These are phyloP conservation scores for Tetratostichococcus sp. DNA, from an alignment of 139 green algal genomes.

Conservation along the genomic window DNA sequence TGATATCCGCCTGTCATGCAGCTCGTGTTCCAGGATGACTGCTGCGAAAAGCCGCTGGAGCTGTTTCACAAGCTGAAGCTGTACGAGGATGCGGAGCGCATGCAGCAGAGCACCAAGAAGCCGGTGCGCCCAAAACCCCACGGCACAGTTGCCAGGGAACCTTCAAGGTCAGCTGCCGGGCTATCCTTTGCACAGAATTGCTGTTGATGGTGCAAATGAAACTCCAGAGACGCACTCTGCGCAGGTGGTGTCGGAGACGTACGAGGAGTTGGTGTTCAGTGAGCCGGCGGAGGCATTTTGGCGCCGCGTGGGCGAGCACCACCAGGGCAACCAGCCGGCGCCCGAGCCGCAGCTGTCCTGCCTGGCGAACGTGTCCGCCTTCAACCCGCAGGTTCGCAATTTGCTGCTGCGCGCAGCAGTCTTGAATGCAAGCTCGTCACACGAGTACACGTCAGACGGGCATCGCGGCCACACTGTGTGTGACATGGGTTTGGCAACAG, in stretches of 20 bases:
- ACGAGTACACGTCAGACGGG: too few relatives aligned
- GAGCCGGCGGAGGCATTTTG: constrained; percentile 78
- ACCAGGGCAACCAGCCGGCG: constrained; percentile 9
- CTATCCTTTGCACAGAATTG: background rate
- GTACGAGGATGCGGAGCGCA: constrained; percentile 61
- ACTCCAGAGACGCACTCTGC: too few relatives aligned
- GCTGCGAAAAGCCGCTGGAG: constrained; percentile 56
- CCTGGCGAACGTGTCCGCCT: background rate
- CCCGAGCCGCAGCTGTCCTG: constrained; percentile 6
- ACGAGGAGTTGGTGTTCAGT: constrained; percentile 90
- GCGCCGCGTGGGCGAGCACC: constrained; percentile 32
- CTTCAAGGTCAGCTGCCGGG: too few relatives aligned
- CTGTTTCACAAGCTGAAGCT: constrained; percentile 80
- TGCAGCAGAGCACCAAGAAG: constrained; percentile 52
- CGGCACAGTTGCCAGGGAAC: too few relatives aligned
- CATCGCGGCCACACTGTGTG: background rate
- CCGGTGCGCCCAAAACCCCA: too few relatives aligned
- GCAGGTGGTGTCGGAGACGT: constrained; percentile 61
- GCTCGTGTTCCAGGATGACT: constrained; percentile 72
- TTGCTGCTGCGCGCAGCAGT: background rate
- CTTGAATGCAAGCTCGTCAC: too few relatives aligned
- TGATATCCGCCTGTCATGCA: constrained; percentile 23
- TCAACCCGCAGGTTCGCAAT: background rate
- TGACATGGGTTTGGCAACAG: too few relatives aligned
- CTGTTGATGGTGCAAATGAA: too few relatives aligned